phyloP scores from a whole-genome alignment of 2,329 filamentous ascomycete genomes.

The Magnaporthiopsis incrustans region DNA sequence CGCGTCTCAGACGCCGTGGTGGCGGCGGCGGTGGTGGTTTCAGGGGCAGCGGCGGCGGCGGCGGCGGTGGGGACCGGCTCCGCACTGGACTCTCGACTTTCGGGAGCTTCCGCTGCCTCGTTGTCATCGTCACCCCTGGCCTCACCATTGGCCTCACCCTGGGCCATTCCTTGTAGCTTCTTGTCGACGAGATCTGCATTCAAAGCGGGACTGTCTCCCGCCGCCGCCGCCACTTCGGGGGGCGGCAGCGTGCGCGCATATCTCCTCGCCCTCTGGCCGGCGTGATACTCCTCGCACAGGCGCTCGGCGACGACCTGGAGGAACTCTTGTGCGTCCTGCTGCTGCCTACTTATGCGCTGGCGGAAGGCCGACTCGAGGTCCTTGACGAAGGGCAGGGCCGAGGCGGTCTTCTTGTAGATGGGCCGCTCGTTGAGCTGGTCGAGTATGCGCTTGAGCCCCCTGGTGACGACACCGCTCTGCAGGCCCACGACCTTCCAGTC shows the following conservation, averaged over 20 bases:
- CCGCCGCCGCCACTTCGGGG: neutral
- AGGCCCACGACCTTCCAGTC: constrained; percentile 58
- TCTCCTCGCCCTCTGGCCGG: constrained; percentile 64
- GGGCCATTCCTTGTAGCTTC: constrained; percentile 8
- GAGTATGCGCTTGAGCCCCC: constrained; percentile 84
- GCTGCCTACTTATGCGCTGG: constrained; percentile 84
- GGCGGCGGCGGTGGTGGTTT: too few species aligned
- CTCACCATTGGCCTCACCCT: neutral
- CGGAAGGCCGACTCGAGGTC: constrained; percentile 80
- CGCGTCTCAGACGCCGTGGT: neutral
- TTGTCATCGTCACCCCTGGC: neutral
- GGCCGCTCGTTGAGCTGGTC: constrained; percentile 90
- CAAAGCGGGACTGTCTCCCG: constrained; percentile 5
- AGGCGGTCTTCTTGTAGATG: constrained; percentile 89
- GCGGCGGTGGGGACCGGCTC: neutral
- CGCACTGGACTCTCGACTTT: neutral
- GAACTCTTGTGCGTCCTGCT: constrained; percentile 97
- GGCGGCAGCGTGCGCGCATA: constrained; percentile 32
- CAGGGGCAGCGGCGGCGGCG: neutral
- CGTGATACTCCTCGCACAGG: constrained; percentile 88
- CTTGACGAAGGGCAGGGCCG: constrained; percentile 73
- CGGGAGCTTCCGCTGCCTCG: neutral
- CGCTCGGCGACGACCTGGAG: constrained; percentile 88
- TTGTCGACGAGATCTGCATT: constrained; percentile 10
- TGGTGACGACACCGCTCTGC: constrained; percentile 76